These are phyloP conservation scores for Phytopythium kandeliae DNA, from an alignment of 352 stramenopile genomes.

Conservation along the genomic window DNA sequence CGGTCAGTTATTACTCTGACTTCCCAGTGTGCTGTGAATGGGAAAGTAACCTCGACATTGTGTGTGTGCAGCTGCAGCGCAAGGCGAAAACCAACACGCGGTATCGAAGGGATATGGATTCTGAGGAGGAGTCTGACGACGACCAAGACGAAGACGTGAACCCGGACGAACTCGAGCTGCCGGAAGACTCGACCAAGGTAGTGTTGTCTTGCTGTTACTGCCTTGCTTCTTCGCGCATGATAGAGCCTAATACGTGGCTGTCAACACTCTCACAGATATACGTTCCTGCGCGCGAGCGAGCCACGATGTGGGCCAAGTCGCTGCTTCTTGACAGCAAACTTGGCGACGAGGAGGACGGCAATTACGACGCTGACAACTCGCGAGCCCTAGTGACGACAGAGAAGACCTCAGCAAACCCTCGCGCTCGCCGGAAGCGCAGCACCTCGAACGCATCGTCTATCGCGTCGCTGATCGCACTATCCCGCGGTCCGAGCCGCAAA, in stretches of 20 bases:
- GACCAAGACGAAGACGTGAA: constrained; percentile 3
- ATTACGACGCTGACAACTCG: constrained; percentile 7
- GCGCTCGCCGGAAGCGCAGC: constrained; percentile 42
- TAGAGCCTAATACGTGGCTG: neutral
- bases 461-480: constrained; percentile 24
- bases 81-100: constrained; percentile 39
- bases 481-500: constrained; percentile 24
- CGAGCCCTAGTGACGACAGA: constrained; percentile 21
- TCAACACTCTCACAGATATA: constrained; percentile 26
- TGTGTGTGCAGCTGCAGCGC: constrained; percentile 24
- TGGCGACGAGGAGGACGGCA: constrained; percentile 14
- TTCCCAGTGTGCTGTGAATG: neutral
- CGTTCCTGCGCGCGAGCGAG: constrained; percentile 62
- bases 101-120: constrained; percentile 38
- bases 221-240: neutral
- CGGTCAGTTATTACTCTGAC: constrained; percentile 1
- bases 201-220: neutral
- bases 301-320: constrained; percentile 69
- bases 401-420: constrained; percentile 14
- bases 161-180: constrained; percentile 3
- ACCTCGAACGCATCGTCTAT: constrained; percentile 46
- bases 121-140: constrained; percentile 25
- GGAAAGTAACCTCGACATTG: neutral
- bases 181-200: neutral
- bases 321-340: constrained; percentile 34